phyloP scores from a whole-genome alignment of 2,329 filamentous ascomycete species.

The Chaetomiaceae sp. region DNA sequence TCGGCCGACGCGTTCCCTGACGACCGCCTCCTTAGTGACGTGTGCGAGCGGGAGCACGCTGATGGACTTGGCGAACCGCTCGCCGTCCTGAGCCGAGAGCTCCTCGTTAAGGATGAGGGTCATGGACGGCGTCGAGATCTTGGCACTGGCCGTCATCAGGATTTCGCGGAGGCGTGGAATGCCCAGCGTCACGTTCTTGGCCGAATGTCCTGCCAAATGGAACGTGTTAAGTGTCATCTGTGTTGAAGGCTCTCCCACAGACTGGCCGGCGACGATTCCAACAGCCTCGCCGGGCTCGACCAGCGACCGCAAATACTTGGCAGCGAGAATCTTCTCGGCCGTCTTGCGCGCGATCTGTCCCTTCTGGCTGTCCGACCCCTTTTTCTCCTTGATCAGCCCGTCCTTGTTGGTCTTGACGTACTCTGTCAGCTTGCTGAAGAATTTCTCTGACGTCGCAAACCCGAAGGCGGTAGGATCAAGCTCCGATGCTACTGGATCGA shows the following conservation, averaged over 20 bases:
- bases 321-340: conserved; percentile 76
- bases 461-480: conserved; percentile 72
- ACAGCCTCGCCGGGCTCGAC: conserved; percentile 95
- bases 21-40: conserved; percentile 72
- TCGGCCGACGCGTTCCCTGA: conserved; percentile 72
- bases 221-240: conserved; percentile 99
- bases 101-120: conserved; percentile 72
- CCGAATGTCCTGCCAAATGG: conserved; percentile 96
- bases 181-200: conserved; percentile 98
- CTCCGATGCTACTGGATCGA: conserved; percentile 68
- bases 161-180: conserved; percentile 96
- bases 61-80: conserved; percentile 86
- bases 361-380: conserved; percentile 37
- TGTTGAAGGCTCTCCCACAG: conserved; percentile 92
- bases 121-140: conserved; percentile 88
- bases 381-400: conserved; percentile 47
- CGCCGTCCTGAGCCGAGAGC: conserved; percentile 59
- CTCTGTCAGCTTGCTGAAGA: conserved; percentile 63
- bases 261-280: conserved; percentile 93
- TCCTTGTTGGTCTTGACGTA: conserved; percentile 76
- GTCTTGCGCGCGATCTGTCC: conserved; percentile 56
- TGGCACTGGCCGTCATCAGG: conserved; percentile 88
- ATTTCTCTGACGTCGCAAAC: conserved; percentile 84
- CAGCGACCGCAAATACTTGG: conserved; percentile 88
- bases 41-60: conserved; percentile 78